These are phyloP conservation scores for Pythium monospermum DNA, from an alignment of 352 stramenopile genomes.

Conservation along the genomic window DNA sequence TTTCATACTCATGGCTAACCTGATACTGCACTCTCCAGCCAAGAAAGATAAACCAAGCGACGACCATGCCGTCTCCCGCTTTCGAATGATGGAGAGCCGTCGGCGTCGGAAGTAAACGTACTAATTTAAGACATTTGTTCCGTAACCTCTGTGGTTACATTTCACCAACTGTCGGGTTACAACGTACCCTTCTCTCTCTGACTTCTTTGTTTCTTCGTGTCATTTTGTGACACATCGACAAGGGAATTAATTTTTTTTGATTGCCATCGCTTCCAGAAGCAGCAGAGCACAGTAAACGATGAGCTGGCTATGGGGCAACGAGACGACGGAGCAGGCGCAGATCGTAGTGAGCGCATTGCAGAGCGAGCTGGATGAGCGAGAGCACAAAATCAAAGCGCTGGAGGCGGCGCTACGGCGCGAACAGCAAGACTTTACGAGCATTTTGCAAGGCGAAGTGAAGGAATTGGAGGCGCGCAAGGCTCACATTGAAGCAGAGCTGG, in stretches of 20 bases:
- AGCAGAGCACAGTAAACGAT: conserved; percentile 19
- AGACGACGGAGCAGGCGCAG: conserved; percentile 81
- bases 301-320: conserved; percentile 84
- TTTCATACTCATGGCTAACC: conserved; percentile 6
- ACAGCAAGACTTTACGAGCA: conserved; percentile 61
- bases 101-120: conserved; percentile 27
- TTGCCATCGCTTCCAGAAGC: no score
- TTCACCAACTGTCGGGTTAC: not conserved
- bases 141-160: not conserved
- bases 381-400: conserved; percentile 75
- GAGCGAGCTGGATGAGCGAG: conserved; percentile 74
- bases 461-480: conserved; percentile 56
- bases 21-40: conserved; percentile 22
- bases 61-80: conserved; percentile 53
- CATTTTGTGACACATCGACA: conserved; percentile 1
- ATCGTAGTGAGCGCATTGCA: conserved; percentile 81
- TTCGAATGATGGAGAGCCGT: conserved; percentile 70
- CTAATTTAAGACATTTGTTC: conserved; percentile 5
- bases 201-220: conserved; percentile 6
- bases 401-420: conserved; percentile 68
- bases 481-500: conserved; percentile 38
- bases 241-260: not conserved
- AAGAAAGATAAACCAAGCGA: conserved; percentile 63
- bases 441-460: conserved; percentile 56
- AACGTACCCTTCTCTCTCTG: conserved; percentile 1